A percentile compares a stretch with the other conserved stretches of the same genome.
Conservation (phyloP, 2,329 filamentous ascomycete species). For the Fragosphaeria purpurea region DNA sequence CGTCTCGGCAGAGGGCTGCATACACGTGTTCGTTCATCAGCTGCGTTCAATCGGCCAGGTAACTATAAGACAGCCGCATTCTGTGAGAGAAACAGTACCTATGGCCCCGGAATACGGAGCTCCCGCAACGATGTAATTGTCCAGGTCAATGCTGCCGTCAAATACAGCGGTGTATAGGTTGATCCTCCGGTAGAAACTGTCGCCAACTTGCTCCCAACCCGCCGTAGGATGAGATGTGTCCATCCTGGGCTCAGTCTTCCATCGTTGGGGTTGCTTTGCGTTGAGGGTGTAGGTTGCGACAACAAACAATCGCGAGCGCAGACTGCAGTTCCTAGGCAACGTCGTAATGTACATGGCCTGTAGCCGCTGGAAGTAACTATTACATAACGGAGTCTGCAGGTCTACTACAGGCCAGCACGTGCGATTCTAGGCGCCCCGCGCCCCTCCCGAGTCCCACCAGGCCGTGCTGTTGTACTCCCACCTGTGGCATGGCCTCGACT, state of each 20-base stretch:
- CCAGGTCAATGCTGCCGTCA: constrained; percentile 84
- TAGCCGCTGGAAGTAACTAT: too few species aligned
- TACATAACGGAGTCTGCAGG: too few species aligned
- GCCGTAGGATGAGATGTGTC: constrained; percentile 59
- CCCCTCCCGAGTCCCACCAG: too few species aligned
- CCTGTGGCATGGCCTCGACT: too few species aligned
- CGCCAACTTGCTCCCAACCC: constrained; percentile 89
- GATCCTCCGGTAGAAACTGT: constrained; percentile 90
- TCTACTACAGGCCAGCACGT: too few species aligned
- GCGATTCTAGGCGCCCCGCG: too few species aligned
- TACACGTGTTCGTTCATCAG: neutral
- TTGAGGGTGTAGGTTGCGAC: too few species aligned
- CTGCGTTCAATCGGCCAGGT: neutral
- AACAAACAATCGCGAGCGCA: too few species aligned
- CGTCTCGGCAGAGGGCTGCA: constrained; percentile 78
- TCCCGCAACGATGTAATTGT: constrained; percentile 85
- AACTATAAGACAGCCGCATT: neutral
- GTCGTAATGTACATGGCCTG: too few species aligned
- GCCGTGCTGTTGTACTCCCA: too few species aligned
- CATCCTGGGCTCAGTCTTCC: constrained; percentile 27
- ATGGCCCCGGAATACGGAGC: constrained; percentile 90
- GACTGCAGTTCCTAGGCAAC: too few species aligned
- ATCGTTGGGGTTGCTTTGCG: neutral
- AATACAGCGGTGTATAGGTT: constrained; percentile 91
- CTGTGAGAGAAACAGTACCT: constrained; percentile 46